phyloP scores from a whole-genome alignment of 1,284 basidiomycete species.

The Takashimella koratensis region DNA sequence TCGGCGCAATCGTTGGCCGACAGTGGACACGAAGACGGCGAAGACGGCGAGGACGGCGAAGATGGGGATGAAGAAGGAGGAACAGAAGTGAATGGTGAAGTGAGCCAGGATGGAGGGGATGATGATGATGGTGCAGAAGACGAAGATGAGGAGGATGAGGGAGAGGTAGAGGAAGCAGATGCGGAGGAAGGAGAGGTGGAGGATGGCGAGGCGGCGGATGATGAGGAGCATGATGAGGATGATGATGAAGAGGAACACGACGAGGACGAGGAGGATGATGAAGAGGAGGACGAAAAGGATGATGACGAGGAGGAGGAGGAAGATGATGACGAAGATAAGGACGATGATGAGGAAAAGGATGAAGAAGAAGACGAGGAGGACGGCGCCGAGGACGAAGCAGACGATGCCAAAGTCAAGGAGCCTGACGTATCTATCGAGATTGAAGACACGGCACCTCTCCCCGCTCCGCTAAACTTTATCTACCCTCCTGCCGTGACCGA shows the following conservation, averaged over 20 bases:
- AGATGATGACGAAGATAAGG: constrained; percentile 10
- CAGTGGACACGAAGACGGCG: not conserved
- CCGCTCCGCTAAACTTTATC: constrained; percentile 12
- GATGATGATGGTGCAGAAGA: constrained; percentile 2
- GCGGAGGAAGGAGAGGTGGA: constrained; percentile 4
- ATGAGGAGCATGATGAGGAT: constrained; percentile 14
- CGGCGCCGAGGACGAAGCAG: constrained; percentile 12
- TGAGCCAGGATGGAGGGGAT: not conserved
- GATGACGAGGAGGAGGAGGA: constrained; percentile 13
- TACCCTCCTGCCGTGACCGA: constrained; percentile 36
- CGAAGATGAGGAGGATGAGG: constrained; percentile 1
- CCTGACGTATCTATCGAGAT: no score
- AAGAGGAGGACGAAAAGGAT: constrained; percentile 16
- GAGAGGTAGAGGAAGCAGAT: constrained; percentile 2
- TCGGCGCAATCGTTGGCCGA: constrained; percentile 8
- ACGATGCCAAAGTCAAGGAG: not conserved
- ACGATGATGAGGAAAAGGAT: constrained; percentile 4
- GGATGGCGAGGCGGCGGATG: constrained; percentile 7
- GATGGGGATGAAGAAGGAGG: constrained; percentile 4
- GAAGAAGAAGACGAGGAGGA: constrained; percentile 11
- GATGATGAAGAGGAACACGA: constrained; percentile 21
- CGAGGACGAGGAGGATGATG: constrained; percentile 18
- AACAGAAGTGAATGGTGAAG: not conserved
- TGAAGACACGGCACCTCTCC: not conserved
- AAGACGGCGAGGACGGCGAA: constrained; percentile 1